phyloP scores from a whole-genome alignment of 1,284 basidiomycete species.

The Puccinia triticina region DNA sequence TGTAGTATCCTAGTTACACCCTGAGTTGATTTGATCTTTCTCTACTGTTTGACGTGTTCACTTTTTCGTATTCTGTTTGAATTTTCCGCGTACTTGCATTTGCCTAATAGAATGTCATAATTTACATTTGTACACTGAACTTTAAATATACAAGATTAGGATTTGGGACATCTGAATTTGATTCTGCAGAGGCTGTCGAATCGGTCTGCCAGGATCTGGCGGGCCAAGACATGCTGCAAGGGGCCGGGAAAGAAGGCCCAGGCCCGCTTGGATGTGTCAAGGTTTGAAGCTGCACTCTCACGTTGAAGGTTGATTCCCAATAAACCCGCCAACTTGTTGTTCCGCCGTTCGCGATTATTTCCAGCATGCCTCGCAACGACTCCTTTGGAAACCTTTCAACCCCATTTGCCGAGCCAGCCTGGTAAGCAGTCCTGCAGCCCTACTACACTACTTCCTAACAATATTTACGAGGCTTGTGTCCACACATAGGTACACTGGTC shows the following conservation, averaged over 20 bases:
- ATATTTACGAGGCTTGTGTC: not conserved
- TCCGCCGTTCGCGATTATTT: not conserved
- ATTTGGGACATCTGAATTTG: no score
- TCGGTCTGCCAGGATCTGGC: no score
- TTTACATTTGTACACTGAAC: no score
- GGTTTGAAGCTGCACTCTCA: no score
- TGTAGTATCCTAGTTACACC: not conserved
- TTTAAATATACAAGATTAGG: no score
- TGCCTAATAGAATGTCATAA: no score
- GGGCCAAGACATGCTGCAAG: no score
- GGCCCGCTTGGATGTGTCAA: no score
- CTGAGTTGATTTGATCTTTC: not conserved
- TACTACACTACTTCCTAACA: not conserved
- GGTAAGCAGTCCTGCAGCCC: conserved; percentile 9
- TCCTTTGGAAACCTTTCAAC: conserved; percentile 29
- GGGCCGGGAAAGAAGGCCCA: no score
- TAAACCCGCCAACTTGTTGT: not conserved
- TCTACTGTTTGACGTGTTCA: not conserved
- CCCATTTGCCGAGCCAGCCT: conserved; percentile 47
- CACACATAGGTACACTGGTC: conserved; percentile 49
- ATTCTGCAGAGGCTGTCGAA: no score
- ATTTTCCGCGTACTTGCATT: not conserved
- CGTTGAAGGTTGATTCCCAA: no score
- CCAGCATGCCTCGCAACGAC: not conserved
- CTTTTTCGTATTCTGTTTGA: not conserved